A percentile compares a stretch with the other conserved stretches of the same genome.
Conservation (phyloP, 371 early-diverging fungal genomes). For the Rhizopus sp. region DNA sequence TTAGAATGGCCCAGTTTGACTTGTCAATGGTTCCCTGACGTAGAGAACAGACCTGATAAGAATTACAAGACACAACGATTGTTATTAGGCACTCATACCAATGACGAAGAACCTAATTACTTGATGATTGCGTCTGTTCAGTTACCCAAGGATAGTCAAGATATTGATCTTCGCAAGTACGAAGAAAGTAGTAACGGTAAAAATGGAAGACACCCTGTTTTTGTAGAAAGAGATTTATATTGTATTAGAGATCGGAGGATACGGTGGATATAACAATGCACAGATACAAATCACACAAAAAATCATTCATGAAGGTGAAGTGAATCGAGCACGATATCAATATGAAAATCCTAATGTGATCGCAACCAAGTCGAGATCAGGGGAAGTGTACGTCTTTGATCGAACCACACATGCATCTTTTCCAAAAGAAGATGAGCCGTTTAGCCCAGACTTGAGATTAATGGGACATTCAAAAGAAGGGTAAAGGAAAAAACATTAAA, state of each 20-base stretch:
- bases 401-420: constrained; percentile 89
- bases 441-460: constrained; percentile 86
- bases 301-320: constrained; percentile 95
- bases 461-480: constrained; percentile 96
- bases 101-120: constrained; percentile 95
- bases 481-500: too few relatives aligned
- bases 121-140: constrained; percentile 92
- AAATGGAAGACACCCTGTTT: constrained; percentile 1
- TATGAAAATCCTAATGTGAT: constrained; percentile 94
- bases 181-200: constrained; percentile 57
- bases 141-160: constrained; percentile 79
- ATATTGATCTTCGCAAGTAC: constrained; percentile 68
- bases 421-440: constrained; percentile 70
- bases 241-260: constrained; percentile 85
- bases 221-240: too few relatives aligned
- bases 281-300: constrained; percentile 85
- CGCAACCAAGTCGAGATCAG: constrained; percentile 91
- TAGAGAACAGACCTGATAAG: constrained; percentile 88
- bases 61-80: constrained; percentile 88
- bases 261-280: constrained; percentile 73
- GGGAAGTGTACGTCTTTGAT: constrained; percentile 97
- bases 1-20: constrained; percentile 98
- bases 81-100: constrained; percentile 96
- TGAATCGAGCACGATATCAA: constrained; percentile 96
- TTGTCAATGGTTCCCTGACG: constrained; percentile 98